phyloP scores from a whole-genome alignment of 108 stramenopile species.

The Chaetoceros muelleri region DNA sequence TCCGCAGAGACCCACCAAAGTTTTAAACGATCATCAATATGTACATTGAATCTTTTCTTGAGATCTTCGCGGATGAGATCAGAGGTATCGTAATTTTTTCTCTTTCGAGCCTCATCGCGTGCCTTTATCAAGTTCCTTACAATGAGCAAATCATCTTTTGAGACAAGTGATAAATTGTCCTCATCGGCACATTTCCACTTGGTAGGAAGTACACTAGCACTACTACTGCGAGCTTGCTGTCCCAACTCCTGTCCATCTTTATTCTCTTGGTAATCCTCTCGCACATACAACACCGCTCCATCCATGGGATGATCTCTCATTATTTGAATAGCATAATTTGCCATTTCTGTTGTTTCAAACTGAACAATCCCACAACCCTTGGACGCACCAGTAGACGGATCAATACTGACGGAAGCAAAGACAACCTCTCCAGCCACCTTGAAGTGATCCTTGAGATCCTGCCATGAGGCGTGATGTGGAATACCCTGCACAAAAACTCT shows the following conservation, averaged over 20 bases:
- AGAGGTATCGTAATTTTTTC: conserved; percentile 48
- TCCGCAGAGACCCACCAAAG: conserved; percentile 73
- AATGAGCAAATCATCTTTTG: conserved; percentile 20
- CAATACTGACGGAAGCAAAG: conserved; percentile 67
- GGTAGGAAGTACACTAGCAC: too few species aligned
- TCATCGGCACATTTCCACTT: conserved; percentile 78
- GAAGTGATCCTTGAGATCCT: conserved; percentile 84
- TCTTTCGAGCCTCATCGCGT: conserved; percentile 49
- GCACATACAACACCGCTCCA: conserved; percentile 51
- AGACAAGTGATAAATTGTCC: conserved; percentile 28
- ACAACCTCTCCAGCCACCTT: conserved; percentile 58
- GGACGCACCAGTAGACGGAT: conserved; percentile 43
- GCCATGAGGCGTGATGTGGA: conserved; percentile 53
- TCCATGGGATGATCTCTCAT: conserved; percentile 75
- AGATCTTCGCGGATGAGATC: conserved; percentile 62
- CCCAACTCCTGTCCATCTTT: conserved; percentile 5
- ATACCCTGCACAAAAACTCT: conserved; percentile 75
- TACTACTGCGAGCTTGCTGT: not conserved
- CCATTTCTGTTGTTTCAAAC: conserved; percentile 61
- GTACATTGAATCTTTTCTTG: conserved; percentile 45
- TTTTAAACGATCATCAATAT: conserved; percentile 67
- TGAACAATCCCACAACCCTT: conserved; percentile 78
- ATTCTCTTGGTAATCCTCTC: conserved; percentile 66
- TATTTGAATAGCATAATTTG: conserved; percentile 48
- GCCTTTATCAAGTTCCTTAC: conserved; percentile 42